Percentiles rank a stretch among this genome's conserved stretches.
Conservation (phyloP, 192 early-diverging fungal species). For the Mortierella antarctica region DNA sequence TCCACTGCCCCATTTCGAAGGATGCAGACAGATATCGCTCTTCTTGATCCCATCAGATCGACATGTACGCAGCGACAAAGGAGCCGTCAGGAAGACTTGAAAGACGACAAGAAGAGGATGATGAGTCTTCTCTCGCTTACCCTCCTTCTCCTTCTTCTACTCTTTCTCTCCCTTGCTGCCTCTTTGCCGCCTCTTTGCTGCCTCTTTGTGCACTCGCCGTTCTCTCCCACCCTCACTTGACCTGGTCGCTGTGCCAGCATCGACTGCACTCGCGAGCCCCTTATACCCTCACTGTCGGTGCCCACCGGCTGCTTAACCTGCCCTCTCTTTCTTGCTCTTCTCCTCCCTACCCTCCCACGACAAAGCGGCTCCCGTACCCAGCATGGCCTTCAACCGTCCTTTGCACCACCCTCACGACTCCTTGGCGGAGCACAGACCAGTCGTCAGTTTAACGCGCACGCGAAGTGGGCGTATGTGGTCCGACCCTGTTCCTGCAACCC, state of each 20-base stretch:
- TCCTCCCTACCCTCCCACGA: not conserved
- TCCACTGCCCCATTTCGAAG: no score
- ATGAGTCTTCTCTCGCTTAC: no score
- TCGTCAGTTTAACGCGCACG: conserved; percentile 9
- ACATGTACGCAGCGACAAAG: no score
- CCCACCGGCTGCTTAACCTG: not conserved
- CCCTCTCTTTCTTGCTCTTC: not conserved
- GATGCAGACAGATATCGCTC: no score
- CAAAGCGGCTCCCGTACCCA: no score
- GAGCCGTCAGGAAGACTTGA: no score
- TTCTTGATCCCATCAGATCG: no score
- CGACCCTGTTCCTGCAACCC: conserved; percentile 12
- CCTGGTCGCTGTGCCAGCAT: no score
- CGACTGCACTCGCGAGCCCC: no score
- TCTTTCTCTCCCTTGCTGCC: not conserved
- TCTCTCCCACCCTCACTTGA: not conserved
- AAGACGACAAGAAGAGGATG: not conserved
- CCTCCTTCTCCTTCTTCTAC: not conserved
- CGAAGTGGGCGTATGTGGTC: conserved; percentile 37
- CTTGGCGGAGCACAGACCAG: not conserved
- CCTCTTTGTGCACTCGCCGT: not conserved
- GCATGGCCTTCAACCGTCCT: not conserved
- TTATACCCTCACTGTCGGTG: no score
- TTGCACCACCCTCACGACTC: conserved; percentile 1
- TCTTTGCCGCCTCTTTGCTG: not conserved